These are phyloP conservation scores for Colletotrichum sp. DNA, from an alignment of 2,329 filamentous ascomycete species.

Conservation along the genomic window DNA sequence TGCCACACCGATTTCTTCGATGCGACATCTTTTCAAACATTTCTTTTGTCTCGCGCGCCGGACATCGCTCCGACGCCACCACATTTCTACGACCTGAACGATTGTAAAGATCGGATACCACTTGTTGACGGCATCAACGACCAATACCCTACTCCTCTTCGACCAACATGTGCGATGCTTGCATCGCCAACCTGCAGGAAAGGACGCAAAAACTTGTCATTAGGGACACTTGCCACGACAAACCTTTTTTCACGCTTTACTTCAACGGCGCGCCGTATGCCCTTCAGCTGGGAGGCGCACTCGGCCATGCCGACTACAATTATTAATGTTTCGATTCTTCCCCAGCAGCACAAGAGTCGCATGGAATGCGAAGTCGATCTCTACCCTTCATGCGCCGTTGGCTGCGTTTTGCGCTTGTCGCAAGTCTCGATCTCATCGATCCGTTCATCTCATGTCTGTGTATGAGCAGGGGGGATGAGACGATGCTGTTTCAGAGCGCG, in stretches of 20 bases:
- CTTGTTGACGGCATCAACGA: constrained; percentile 3
- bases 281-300: background rate
- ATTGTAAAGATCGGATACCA: constrained; percentile 2
- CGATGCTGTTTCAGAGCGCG: background rate
- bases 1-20: constrained; percentile 11
- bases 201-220: constrained; percentile 14
- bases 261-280: background rate
- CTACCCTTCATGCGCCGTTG: background rate
- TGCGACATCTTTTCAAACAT: constrained; percentile 15
- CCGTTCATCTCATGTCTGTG: background rate
- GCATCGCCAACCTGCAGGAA: constrained; percentile 19
- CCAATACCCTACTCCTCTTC: constrained; percentile 14
- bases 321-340: constrained; percentile 19
- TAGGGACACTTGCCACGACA: constrained; percentile 13
- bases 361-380: constrained; percentile 8
- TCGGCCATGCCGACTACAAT: background rate
- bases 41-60: background rate
- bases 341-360: constrained; percentile 6
- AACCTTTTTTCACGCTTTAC: background rate
- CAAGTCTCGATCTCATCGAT: background rate
- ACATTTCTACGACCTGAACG: constrained; percentile 10
- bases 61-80: background rate
- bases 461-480: background rate
- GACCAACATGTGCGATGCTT: constrained; percentile 7
- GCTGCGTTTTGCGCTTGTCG: background rate